phyloP scores from a whole-genome alignment of 2,329 filamentous ascomycete species.

The Xenoacremonium recifei region DNA sequence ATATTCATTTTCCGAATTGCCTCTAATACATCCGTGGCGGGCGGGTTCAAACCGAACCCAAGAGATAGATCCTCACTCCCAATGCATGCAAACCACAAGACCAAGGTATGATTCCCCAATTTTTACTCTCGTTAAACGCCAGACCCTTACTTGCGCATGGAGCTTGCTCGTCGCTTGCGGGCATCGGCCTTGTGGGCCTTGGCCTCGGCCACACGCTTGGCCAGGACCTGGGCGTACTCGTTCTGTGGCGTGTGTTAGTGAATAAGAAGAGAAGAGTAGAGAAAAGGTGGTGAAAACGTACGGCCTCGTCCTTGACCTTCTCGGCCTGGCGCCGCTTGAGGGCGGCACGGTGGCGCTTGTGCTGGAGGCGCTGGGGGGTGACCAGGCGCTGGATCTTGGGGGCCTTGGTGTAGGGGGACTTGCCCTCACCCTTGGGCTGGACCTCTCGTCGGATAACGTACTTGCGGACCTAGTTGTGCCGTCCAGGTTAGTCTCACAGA shows the following conservation, averaged over 20 bases:
- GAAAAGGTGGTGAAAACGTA: slow-evolving; percentile 53
- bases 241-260: slow-evolving; percentile 55
- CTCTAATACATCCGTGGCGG: slow-evolving; percentile 38
- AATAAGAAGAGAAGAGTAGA: fast-evolving
- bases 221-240: slow-evolving; percentile 94
- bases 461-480: slow-evolving; percentile 78
- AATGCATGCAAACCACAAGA: slow-evolving; percentile 42
- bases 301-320: slow-evolving; percentile 97
- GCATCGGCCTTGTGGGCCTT: slow-evolving; percentile 91
- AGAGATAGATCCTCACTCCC: slow-evolving; percentile 38
- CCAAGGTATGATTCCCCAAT: slow-evolving; percentile 34
- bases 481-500: slow-evolving; percentile 37
- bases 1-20: slow-evolving; percentile 35
- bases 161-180: slow-evolving; percentile 96
- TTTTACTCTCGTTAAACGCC: slow-evolving; percentile 34
- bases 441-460: slow-evolving; percentile 99
- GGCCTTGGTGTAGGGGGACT: slow-evolving; percentile 99
- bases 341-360: slow-evolving; percentile 97
- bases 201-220: slow-evolving; percentile 96
- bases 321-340: slow-evolving; percentile 98
- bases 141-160: slow-evolving; percentile 78
- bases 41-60: slow-evolving; percentile 28
- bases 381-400: slow-evolving; percentile 99
- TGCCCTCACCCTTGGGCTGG: slow-evolving; percentile 95
- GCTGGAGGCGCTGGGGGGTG: slow-evolving; percentile 98